phyloP scores from a whole-genome alignment of 2,329 filamentous ascomycete species.

The Clarireedia paspali region DNA sequence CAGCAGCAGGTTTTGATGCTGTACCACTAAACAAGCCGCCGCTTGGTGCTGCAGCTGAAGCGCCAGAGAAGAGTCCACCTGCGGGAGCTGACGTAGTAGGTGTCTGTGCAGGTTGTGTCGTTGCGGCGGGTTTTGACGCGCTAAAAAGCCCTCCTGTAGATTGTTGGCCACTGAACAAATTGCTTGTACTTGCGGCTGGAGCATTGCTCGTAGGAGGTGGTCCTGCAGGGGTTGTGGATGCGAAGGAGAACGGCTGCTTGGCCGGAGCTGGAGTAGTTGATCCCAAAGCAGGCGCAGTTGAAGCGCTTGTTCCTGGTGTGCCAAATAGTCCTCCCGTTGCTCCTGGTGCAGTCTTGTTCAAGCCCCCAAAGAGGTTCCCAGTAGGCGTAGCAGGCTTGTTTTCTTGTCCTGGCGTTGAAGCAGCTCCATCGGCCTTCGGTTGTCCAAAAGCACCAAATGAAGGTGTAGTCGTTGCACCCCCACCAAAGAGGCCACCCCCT shows the following conservation, averaged over 20 bases:
- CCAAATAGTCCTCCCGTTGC: constrained; percentile 3
- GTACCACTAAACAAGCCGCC: constrained; percentile 6
- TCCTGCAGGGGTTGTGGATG: constrained; percentile 26
- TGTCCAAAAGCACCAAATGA: constrained; percentile 15
- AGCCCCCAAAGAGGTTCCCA: constrained; percentile 1
- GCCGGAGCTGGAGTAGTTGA: constrained; percentile 17
- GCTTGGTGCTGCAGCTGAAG: constrained; percentile 3
- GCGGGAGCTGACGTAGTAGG: constrained; percentile 1
- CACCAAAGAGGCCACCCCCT: constrained; percentile 4
- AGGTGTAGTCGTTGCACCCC: constrained; percentile 4
- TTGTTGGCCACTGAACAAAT: constrained; percentile 14
- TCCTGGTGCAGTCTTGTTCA: constrained; percentile 8
- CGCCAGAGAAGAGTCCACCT: constrained; percentile 1
- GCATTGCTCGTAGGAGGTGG: constrained; percentile 23
- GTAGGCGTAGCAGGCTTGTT: constrained; percentile 11
- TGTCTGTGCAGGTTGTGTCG: constrained; percentile 4
- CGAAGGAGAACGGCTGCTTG: constrained; percentile 13
- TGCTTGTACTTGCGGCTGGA: constrained; percentile 11
- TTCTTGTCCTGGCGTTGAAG: constrained; percentile 13
- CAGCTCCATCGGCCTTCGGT: constrained; percentile 5
- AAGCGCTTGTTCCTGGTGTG: constrained; percentile 15
- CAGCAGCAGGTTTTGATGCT: constrained; percentile 1
- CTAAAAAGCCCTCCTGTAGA: constrained; percentile 5
- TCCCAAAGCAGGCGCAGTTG: constrained; percentile 16
- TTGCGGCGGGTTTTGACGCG: constrained; percentile 2